Evolutionary conservation across 495 filamentous ascomycete species (phyloP), one percentile per base, ranked within the genome.

Genomic region (Physcia stellaris): DNA sequence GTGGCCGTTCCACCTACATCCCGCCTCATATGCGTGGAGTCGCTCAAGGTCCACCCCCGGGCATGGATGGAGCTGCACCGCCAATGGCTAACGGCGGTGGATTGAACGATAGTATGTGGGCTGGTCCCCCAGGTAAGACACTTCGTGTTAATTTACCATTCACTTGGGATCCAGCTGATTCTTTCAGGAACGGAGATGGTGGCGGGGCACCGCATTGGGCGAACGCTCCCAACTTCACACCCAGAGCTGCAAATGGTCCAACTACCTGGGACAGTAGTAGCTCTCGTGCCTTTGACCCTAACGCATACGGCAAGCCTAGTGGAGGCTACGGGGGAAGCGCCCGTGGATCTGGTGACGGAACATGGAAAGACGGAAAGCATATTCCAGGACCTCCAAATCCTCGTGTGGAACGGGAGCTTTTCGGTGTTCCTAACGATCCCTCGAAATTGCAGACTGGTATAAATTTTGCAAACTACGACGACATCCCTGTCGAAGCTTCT

Each of bases 381-480:
- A 68, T 93, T 49, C 75, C 87, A 49, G 90, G 92, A 35, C 81
- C 85, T 40, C 52, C 80, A 41, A 95, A 96, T 61, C 70, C 78
- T 39, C 86, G 87, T 49, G 41, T 90, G 18, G 90, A 98, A 67
- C 86, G 86, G 55, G 90, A 98, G 52, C 78, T 98, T 32, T 98
- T 95, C 61, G 90, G 90, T 53, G 76, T 80, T 30, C 73, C 84
- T 45, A 90, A 96, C 59, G 90, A 96, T 53, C 86, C 86, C 40
- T 74, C 81, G 46, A 95, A 94, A 67, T 81, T 94, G 58, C 82
- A 85, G 51, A 94, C 83, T 15, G 90, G 90, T 54, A 96, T 98
- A 77, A 98, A 98, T 70, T 98, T 98, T 55, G 77, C 94, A 64
- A 98, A 98, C 67, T 98, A 98, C 62, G 90, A 98, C 53, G 90